Evolutionary conservation across 345 rosid genomes (phyloP).

Genomic region (Gossypium longicalyx): DNA sequence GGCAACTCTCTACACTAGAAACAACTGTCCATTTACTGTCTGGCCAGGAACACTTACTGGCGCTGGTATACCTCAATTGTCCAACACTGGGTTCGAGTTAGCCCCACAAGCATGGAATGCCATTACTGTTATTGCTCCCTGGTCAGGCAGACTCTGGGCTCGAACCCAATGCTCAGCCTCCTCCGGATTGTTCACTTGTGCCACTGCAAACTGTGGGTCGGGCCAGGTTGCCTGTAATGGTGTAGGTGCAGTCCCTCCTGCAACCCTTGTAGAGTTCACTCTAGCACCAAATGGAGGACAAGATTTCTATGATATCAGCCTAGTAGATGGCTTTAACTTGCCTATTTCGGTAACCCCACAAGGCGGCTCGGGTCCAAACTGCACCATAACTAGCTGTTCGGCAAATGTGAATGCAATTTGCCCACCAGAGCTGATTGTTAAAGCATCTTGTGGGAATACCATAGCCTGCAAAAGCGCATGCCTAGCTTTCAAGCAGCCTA

Average conservation of each 20-base stretch:
- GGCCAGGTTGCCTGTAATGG: background rate
- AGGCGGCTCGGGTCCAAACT: conserved; percentile 26
- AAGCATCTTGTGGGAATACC: conserved; percentile 3
- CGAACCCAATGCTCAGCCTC: background rate
- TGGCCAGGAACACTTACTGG: conserved; percentile 2
- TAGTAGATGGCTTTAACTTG: conserved; percentile 35
- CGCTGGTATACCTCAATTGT: background rate
- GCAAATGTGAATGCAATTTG: conserved; percentile 39
- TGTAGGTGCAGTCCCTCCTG: background rate
- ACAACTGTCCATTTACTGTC: background rate
- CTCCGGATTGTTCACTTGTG: conserved; percentile 20
- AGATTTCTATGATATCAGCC: conserved; percentile 3
- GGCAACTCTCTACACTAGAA: background rate
- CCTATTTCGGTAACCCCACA: conserved; percentile 48
- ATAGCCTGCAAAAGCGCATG: conserved; percentile 67
- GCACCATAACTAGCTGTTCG: conserved; percentile 20
- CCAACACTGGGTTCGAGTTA: background rate
- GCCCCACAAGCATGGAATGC: background rate
- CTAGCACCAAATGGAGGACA: background rate
- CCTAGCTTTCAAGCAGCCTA: conserved; percentile 14
- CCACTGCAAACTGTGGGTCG: background rate
- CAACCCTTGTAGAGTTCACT: background rate
- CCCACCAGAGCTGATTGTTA: conserved; percentile 41
- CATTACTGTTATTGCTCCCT: background rate
- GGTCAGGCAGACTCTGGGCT: background rate